Conservation (phyloP, 805 yeast species). For the Suhomyces prunicola region DNA sequence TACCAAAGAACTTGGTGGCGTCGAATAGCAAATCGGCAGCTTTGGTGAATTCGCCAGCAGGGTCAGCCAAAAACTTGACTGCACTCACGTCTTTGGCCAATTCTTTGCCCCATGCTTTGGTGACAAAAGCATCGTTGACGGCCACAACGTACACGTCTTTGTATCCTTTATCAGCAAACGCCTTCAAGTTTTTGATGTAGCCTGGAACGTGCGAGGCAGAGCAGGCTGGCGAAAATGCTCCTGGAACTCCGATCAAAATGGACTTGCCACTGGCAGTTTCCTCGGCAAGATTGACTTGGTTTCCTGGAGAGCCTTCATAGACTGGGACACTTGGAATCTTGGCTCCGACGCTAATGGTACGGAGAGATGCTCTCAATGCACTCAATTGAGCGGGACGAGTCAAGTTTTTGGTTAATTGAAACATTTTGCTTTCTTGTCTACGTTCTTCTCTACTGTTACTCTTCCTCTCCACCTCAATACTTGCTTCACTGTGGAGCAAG, state of each 20-base stretch:
- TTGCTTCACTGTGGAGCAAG: neutral
- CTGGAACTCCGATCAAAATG: conserved; percentile 41
- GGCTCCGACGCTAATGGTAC: conserved; percentile 47
- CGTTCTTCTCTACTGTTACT: neutral
- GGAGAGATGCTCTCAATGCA: neutral
- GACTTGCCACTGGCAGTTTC: conserved; percentile 35
- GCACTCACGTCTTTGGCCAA: conserved; percentile 19
- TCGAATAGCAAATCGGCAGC: conserved; percentile 69
- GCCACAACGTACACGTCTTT: conserved; percentile 61
- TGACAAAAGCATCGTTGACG: conserved; percentile 86
- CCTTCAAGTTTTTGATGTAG: conserved; percentile 49
- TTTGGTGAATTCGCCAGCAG: conserved; percentile 67
- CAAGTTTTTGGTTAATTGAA: conserved; percentile 2
- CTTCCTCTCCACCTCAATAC: neutral
- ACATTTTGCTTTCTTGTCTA: neutral
- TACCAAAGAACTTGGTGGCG: conserved; percentile 75
- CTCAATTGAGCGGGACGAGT: neutral
- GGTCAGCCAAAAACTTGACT: conserved; percentile 70
- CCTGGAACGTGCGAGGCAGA: conserved; percentile 72
- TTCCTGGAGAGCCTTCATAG: conserved; percentile 64
- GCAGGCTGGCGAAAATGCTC: conserved; percentile 83
- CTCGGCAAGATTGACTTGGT: conserved; percentile 53
- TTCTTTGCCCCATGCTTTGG: conserved; percentile 69
- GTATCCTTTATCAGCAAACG: conserved; percentile 66
- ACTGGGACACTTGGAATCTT: conserved; percentile 56